phyloP scores from a whole-genome alignment of 2,329 filamentous ascomycete genomes.

The Sclerotinia sclerotiorum region DNA sequence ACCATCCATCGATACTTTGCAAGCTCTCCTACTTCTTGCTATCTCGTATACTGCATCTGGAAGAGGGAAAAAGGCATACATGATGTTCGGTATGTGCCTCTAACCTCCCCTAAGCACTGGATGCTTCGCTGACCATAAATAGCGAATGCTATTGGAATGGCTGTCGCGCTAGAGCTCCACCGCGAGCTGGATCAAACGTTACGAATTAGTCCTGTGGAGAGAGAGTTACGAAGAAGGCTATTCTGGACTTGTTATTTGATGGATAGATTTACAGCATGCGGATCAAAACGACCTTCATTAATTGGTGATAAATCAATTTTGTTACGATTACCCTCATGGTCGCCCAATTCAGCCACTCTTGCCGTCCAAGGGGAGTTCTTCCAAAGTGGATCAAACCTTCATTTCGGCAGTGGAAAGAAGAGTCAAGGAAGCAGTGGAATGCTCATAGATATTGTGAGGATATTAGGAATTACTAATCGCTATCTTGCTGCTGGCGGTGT shows the following conservation, averaged over 20 bases:
- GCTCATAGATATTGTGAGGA: conserved; percentile 80
- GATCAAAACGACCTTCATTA: conserved; percentile 78
- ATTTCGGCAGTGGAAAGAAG: conserved; percentile 66
- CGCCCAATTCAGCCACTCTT: conserved; percentile 58
- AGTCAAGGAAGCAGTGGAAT: conserved; percentile 75
- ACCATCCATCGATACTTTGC: conserved; percentile 74
- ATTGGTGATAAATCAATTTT: conserved; percentile 75
- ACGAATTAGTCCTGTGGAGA: conserved; percentile 64
- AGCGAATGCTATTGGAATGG: conserved; percentile 80
- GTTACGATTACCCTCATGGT: conserved; percentile 74
- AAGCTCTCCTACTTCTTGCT: conserved; percentile 72
- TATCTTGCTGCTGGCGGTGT: conserved; percentile 84
- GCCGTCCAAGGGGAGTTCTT: conserved; percentile 78
- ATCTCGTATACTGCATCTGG: conserved; percentile 75
- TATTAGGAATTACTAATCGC: conserved; percentile 78
- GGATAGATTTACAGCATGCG: conserved; percentile 79
- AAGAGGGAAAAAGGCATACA: conserved; percentile 81
- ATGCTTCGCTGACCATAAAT: conserved; percentile 40
- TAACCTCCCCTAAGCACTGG: not conserved
- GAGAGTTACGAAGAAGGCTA: conserved; percentile 73
- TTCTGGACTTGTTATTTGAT: conserved; percentile 90
- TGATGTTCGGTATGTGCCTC: conserved; percentile 67
- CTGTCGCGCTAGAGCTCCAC: conserved; percentile 76
- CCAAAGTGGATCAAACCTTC: conserved; percentile 72
- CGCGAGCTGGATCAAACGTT: conserved; percentile 67